Evolutionary conservation across 768 basidiomycete genomes (phyloP).

Genomic region (Ramaria sp.): DNA sequence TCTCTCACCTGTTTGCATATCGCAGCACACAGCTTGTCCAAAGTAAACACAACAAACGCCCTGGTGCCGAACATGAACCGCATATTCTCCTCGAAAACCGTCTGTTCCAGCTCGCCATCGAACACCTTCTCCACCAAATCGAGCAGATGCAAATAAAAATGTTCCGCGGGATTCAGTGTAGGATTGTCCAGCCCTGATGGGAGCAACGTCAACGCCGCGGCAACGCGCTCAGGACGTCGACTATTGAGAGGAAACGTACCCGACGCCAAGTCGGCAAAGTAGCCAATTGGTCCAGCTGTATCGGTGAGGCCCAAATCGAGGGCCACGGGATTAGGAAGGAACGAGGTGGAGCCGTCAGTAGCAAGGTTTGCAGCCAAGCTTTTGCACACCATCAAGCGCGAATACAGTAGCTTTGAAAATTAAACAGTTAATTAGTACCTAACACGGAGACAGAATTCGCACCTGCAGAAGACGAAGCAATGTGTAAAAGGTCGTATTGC

Average conservation of each 20-base stretch:
- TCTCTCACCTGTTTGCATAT: slow-evolving; percentile 80
- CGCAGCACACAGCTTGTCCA: slow-evolving; percentile 85
- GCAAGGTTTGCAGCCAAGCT: slow-evolving; percentile 64
- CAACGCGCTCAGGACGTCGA: slow-evolving; percentile 1
- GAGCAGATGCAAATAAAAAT: slow-evolving; percentile 78
- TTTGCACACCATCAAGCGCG: slow-evolving; percentile 78
- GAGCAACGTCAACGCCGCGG: slow-evolving; percentile 7
- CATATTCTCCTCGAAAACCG: slow-evolving; percentile 92
- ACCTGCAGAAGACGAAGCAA: slow-evolving; percentile 83
- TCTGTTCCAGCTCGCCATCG: slow-evolving; percentile 84
- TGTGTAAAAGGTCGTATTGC: slow-evolving; percentile 89
- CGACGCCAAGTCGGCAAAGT: slow-evolving; percentile 9
- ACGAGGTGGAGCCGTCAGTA: slow-evolving; percentile 45
- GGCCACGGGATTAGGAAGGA: slow-evolving; percentile 71
- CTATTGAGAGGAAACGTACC: slow-evolving; percentile 7
- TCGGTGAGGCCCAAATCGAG: slow-evolving; percentile 81
- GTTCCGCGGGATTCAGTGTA: slow-evolving; percentile 23
- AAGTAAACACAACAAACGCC: slow-evolving; percentile 86
- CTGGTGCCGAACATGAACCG: slow-evolving; percentile 88
- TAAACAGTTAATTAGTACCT: slow-evolving; percentile 9
- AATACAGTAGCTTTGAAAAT: slow-evolving; percentile 65
- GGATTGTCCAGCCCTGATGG: slow-evolving; percentile 1
- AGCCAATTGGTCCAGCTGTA: slow-evolving; percentile 44
- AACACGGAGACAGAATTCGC: slow-evolving; percentile 19
- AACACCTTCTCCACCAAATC: slow-evolving; percentile 90